Base-by-base conservation (phyloP, 2,329 filamentous ascomycete species). In the Macrophomina tecta region DNA sequence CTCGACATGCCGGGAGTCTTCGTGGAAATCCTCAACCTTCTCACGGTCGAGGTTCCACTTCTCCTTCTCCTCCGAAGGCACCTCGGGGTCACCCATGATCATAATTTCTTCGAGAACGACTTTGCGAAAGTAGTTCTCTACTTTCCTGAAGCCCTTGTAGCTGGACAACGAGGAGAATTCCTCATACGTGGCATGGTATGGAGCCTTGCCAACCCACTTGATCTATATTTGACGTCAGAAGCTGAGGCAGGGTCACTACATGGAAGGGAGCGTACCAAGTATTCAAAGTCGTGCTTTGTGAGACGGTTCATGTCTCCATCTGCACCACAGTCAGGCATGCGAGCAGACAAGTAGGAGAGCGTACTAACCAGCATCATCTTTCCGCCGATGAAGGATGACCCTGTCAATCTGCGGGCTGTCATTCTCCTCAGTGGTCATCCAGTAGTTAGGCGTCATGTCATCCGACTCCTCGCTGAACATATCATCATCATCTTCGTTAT, bases 181-280 rank as follows among this genome's bases (percentile, higher is more conserved):
- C 79, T 98, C 94, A 94, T 95, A 99, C 0, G 93, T 97, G 66
- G 96, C 92, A 81, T 99, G 95, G 72, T 97, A 90, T 77, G 99
- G 93, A 11, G 95, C 97, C 79, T 93, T 92, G 71, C 90, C 92
- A 79, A 97, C 92, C 95, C 96, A 99, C 82, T 99, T 99, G 79
- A 99, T 93, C 79, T 90, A 87, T 23, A 72, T 23, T 8, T 9
- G 48, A 1, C 36, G 4, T 45, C 68, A 76, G 67, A 75, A 69
- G 38, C 65, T 28, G 3, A n/a, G 18, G 48, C 8, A 36, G 9
- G 16, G 4, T 5, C 7, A 5, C 4, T n/a, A 14, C 7, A 42
- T 23, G 12, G n/a, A 30, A 36, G 38, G 48, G 46, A 48, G 75
- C 81, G 71, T 75, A 85, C 83, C 71, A 87, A 84, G 73, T 88